Base-by-base conservation (phyloP, 768 basidiomycete species). In the Lactarius trivialis region DNA sequence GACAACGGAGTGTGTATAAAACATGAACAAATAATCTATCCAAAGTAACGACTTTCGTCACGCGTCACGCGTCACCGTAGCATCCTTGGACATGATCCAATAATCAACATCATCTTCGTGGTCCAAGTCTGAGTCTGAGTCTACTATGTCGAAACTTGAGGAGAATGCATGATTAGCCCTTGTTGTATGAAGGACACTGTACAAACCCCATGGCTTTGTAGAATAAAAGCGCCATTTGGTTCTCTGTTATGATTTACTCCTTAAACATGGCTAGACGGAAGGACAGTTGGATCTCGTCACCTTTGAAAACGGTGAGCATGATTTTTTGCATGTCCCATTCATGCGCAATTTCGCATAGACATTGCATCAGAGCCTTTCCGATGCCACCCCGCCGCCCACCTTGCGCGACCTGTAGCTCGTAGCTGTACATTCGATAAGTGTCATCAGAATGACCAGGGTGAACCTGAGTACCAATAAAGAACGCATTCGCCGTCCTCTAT, bases 261-360 rank as follows among this genome's bases (percentile, higher is more conserved):
- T 15, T 63, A 12, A 39, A 45, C 14, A 30, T 28, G 19, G n/a
- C 21, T 8, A 30, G 24, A n/a, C 21, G 57, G 48, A 17, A 34
- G 24, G 9, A 24, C 28, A 24, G 34, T 14, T 4, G 17, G 21
- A 33, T 26, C 15, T 37, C 61, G 73, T n/a, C 36, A 90, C 91
- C 77, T 79, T 84, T 85, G 66, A 93, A 79, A 1, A 84, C 88
- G 0, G 91, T 93, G 17, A 93, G 79, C 78, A 86, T 81, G 30
- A 89, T 72, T 69, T 86, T 91, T 41, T 82, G 73, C 85, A 93
- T 88, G 2, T 70, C 63, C 75, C 79, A 88, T 43, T 68, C 70
- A 15, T 68, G 68, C 7, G 81, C 85, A 17, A 92, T 79, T 8
- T 72, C 73, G 24, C 73, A 73, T 21, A 93, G 72, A 24, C 73